Evolutionary conservation across 1,284 basidiomycete species (phyloP), one percentile per base, ranked within the genome.

Genomic region (Leccinum pachyderme): DNA sequence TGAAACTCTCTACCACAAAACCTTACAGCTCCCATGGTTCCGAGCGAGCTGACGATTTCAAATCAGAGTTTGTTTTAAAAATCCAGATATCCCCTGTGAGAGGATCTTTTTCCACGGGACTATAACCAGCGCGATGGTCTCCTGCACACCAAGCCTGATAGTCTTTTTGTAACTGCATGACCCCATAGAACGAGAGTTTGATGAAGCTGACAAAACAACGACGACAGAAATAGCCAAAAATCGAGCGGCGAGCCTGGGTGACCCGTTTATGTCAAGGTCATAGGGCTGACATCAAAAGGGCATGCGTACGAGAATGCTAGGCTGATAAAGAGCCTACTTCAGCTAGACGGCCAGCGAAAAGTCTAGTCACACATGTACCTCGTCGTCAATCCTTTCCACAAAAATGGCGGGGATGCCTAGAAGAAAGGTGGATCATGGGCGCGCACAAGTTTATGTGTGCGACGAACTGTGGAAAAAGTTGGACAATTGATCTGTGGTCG

Each of bases 151-250:
- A 92, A 4, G 75, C 70, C 55, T 78, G 72, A 63, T 88, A 90
- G 61, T 90, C 83, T 47, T 73, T 69, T 57, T 81, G 81, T 32
- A 92, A 76, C 56, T 80, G 80, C 44, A 79, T 74, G 18, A 87
- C 75, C 5, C 85, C 89, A 51, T 79, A 76, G 60, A 86, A 89
- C 0, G 89, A 89, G 5, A 92, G 74, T 64, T 92, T 92, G 60
- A 80, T 66, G 68, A 86, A 91, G 62, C 80, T 85, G 49, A 89
- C 76, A 58, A 79, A 85, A 64, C 86, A 89, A 45, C 90, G 79
- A 49, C 89, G 84, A 61, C 80, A 83, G 61, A 91, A 91, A 62
- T 83, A 88, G 3, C 89, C 90, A 68, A 91, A 89, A 31, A 89
- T 71, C 1, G 90, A 92, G n/a, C 88, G 83, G 33, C 83, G 81